Base-by-base conservation (phyloP, 306 rosid species). In the Chamaecrista fasciculata region DNA sequence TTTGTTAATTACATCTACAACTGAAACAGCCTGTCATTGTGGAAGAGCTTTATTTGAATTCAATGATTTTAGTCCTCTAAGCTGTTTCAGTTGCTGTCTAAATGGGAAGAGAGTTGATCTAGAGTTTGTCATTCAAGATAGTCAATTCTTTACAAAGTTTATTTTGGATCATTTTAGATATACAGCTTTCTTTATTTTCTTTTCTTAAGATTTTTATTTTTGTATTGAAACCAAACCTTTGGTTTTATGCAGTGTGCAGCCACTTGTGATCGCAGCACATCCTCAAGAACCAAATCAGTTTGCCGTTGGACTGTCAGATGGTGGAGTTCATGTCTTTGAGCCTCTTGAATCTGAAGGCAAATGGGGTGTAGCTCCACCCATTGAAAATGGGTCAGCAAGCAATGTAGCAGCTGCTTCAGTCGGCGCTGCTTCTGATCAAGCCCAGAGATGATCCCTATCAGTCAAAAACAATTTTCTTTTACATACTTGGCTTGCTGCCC, bases 271-370 rank as follows among this genome's bases (percentile, higher is more conserved):
- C 47, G 88, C 99, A 6, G 99, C 95, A n/a, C 99, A 94, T 78
- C 97, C 99, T 5, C 99, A 91, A 67, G 99, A 94, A 82, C 69
- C 99, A 62, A 88, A 87, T 68, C 97, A 94, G 69, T 89, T 91
- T 76, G 97, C 99, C 16, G 64, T 89, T 37, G 99, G 99, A 63
- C 75, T 94, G 52, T 94, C 97, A 4, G 96, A 94, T 71, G 99
- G 97, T 6, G 87, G 81, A 40, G 97, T 94, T 76, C 89, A 94
- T 71, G 96, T 94, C 19, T 89, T 94, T 69, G 99, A 94, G 65
- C 97, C 99, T 11, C 92, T 91, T 0, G 97, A 94, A 67, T 86
- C 97, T 2, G 98, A 90, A 78, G 97, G 96, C 66, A 94, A 91
- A 80, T 94, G 98, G 97, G 96, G 97, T 11, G 91, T 94, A 52